Base-by-base conservation (phyloP, 2,329 filamentous ascomycete species). In the Aspergillus amoenus region DNA sequence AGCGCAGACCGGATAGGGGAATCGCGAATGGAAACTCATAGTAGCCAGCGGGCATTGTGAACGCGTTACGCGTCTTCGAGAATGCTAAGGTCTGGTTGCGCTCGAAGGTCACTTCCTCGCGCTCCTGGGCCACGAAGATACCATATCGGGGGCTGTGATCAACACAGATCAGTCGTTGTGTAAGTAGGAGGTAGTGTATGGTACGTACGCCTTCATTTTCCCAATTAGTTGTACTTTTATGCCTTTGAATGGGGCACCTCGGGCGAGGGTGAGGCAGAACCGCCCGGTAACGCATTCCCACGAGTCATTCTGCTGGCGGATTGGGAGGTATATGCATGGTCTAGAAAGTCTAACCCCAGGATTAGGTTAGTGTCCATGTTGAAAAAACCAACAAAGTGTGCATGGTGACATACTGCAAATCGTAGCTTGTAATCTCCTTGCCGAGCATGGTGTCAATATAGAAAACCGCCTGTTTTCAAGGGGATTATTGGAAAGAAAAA, bases 21-120 rank as follows among this genome's bases (percentile, higher is more conserved):
- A 67, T 59, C 4, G 56, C 46, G 41, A 67, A 64, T 9, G 61
- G 54, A 13, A 67, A 66, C n/a, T 61, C 56, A 30, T 67, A 62
- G 18, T 63, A 30, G 8, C 65, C 65, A 6, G 56, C 51, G 1
- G 62, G 57, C 42, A 66, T 50, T 45, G 17, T 55, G 41, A 67
- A 66, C 1, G 55, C 49, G 17, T 45, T 58, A 17, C 63, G 51
- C 6, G 50, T 61, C 47, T 60, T 59, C 1, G 64, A 63, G 5
- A 57, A 55, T 4, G 61, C 65, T 5, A 66, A 42, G 3, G 52
- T 18, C 15, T 62, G 62, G 2, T 55, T 53, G n/a, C 32, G 49
- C 15, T 52, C 56, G 22, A 60, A 59, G 11, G 64, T 67, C 5
- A 47, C 37, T 12, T 58, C 30, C 34, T 66, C 53, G 13, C 60